phyloP scores from a whole-genome alignment of 352 stramenopile species.

The Phytophthora niederhauseri region DNA sequence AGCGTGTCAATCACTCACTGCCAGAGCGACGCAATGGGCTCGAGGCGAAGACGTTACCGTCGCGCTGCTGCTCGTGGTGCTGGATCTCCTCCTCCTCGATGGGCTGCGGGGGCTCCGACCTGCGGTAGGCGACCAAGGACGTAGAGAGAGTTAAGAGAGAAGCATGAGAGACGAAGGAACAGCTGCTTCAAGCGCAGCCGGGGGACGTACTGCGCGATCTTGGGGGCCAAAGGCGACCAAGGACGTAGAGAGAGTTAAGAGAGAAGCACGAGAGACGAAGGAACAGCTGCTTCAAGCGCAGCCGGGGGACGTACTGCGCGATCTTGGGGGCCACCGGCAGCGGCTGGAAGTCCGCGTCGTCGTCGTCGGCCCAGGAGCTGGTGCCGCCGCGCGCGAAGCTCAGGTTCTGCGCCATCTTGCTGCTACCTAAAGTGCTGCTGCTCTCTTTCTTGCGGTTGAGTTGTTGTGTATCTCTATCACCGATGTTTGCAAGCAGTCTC shows the following conservation, averaged over 20 bases:
- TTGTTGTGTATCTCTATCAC: conserved; percentile 18
- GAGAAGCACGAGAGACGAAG: conserved; percentile 2
- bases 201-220: too few species aligned
- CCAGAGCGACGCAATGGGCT: background rate
- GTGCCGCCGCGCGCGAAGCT: conserved; percentile 52
- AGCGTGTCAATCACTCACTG: conserved; percentile 8
- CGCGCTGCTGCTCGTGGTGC: conserved; percentile 32
- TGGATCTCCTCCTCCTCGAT: conserved; percentile 52
- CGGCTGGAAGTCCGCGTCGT: conserved; percentile 65
- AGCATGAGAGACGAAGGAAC: conserved; percentile 1
- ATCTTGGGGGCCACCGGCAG: conserved; percentile 51
- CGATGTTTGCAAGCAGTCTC: background rate
- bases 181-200: background rate
- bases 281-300: background rate
- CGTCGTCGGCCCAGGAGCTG: conserved; percentile 84
- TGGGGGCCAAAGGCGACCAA: too few species aligned
- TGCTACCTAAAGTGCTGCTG: conserved; percentile 2
- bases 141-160: conserved; percentile 12
- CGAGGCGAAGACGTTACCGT: conserved; percentile 25
- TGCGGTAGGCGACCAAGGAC: conserved; percentile 7
- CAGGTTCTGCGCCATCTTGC: conserved; percentile 63
- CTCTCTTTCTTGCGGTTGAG: conserved; percentile 14
- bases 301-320: conserved; percentile 40
- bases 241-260: conserved; percentile 4
- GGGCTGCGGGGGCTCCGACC: conserved; percentile 38